Conservation (phyloP, 2,329 filamentous ascomycete species). For the Septoria linicola region DNA sequence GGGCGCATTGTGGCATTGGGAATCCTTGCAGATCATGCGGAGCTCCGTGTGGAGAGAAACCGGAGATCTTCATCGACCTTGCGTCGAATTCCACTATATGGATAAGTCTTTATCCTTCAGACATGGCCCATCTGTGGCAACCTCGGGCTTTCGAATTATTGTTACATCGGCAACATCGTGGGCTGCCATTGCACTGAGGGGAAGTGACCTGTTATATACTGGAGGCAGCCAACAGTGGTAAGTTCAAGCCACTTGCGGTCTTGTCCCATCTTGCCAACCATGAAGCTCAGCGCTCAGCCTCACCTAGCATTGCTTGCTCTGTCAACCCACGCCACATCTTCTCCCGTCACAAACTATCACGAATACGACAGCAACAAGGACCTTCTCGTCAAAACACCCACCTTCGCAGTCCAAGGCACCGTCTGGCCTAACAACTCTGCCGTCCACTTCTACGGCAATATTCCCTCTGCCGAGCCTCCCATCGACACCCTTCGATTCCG, state of each 20-base stretch:
- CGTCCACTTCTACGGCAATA: conserved; percentile 22
- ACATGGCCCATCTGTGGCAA: neutral
- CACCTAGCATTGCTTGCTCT: conserved; percentile 2
- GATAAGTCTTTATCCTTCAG: neutral
- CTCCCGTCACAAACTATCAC: neutral
- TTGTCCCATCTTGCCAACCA: neutral
- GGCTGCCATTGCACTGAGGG: too few species aligned
- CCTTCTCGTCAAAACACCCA: conserved; percentile 9
- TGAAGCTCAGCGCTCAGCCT: neutral
- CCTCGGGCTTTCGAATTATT: neutral
- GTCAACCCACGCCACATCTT: neutral
- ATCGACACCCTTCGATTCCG: conserved; percentile 16
- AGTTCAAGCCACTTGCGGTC: too few species aligned
- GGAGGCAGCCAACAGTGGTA: too few species aligned
- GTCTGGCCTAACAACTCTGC: conserved; percentile 20
- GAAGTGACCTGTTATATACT: too few species aligned
- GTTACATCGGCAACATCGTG: neutral
- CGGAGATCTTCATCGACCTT: too few species aligned
- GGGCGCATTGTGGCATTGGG: too few species aligned
- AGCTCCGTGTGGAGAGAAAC: too few species aligned
- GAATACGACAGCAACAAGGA: neutral
- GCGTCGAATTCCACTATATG: neutral
- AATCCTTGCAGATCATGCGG: too few species aligned
- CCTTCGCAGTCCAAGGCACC: conserved; percentile 19
- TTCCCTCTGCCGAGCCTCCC: conserved; percentile 20